Conservation (phyloP, 176 grass and related monocot species). For the Bonia amplexicaulis region DNA sequence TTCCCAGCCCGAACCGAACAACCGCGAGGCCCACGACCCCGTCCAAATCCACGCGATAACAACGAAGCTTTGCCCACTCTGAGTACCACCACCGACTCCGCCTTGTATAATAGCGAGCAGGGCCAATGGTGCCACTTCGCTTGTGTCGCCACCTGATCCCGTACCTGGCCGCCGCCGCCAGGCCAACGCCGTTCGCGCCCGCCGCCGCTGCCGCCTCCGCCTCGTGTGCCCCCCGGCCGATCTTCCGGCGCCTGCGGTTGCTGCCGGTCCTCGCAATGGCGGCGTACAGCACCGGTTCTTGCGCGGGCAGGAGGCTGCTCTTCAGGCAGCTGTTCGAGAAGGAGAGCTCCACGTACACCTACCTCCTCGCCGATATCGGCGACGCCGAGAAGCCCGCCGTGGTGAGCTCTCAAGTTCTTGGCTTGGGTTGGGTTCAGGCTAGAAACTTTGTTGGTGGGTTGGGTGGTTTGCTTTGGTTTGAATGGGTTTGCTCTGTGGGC, state of each 20-base stretch:
- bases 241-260: neutral
- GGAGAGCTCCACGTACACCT: slow-evolving; percentile 91
- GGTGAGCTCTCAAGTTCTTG: slow-evolving; percentile 41
- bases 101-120: slow-evolving; percentile 11
- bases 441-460: neutral
- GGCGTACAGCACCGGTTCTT: slow-evolving; percentile 20
- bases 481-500: neutral
- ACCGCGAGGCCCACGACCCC: neutral
- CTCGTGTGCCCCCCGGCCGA: neutral
- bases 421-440: neutral
- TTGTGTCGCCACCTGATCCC: slow-evolving; percentile 21
- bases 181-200: neutral
- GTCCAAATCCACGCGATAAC: slow-evolving; percentile 33
- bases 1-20: neutral
- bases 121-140: slow-evolving; percentile 25
- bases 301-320: slow-evolving; percentile 48
- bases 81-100: neutral
- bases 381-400: slow-evolving; percentile 79
- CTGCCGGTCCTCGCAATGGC: slow-evolving; percentile 49
- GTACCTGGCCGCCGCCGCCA: neutral
- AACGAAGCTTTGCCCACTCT: neutral
- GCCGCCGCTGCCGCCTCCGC: neutral
- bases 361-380: slow-evolving; percentile 84
- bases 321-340: slow-evolving; percentile 95
- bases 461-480: neutral